These are phyloP conservation scores for Stagonosporopsis tanaceti DNA, from an alignment of 2,329 filamentous ascomycete species.

Conservation along the genomic window DNA sequence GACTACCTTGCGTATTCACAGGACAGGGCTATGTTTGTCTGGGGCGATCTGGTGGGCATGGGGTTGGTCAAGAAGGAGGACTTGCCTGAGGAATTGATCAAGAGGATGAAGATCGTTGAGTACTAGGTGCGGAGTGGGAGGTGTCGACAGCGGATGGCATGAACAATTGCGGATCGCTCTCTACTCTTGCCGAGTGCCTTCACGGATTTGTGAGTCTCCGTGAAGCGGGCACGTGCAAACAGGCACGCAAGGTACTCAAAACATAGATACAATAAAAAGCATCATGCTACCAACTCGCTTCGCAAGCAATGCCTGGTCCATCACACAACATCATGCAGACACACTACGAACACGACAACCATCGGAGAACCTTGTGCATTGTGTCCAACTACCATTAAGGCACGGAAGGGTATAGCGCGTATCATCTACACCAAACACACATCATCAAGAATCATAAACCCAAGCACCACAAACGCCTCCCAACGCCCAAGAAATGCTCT, in stretches of 20 bases:
- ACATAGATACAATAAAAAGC: neutral
- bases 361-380: conserved; percentile 19
- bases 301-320: no score
- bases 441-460: neutral
- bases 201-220: neutral
- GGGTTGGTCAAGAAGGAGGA: conserved; percentile 80
- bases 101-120: conserved; percentile 73
- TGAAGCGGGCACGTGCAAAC: neutral
- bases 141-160: neutral
- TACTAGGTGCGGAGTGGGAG: conserved; percentile 45
- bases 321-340: neutral
- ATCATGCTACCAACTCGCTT: neutral
- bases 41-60: conserved; percentile 84
- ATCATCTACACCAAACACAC: conserved; percentile 13
- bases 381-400: conserved; percentile 28
- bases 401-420: conserved; percentile 23
- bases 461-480: conserved; percentile 5
- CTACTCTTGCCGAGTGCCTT: neutral
- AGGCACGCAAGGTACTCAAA: neutral
- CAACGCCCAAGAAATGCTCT: conserved; percentile 47
- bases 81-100: conserved; percentile 71
- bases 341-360: neutral
- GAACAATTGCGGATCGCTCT: neutral
- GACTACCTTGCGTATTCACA: conserved; percentile 93
- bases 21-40: conserved; percentile 90